A percentile compares a stretch with the other conserved stretches of the same genome.
Evolutionary conservation across 1,284 basidiomycete species (phyloP).

Genomic region (Pisolithus thermaeus): DNA sequence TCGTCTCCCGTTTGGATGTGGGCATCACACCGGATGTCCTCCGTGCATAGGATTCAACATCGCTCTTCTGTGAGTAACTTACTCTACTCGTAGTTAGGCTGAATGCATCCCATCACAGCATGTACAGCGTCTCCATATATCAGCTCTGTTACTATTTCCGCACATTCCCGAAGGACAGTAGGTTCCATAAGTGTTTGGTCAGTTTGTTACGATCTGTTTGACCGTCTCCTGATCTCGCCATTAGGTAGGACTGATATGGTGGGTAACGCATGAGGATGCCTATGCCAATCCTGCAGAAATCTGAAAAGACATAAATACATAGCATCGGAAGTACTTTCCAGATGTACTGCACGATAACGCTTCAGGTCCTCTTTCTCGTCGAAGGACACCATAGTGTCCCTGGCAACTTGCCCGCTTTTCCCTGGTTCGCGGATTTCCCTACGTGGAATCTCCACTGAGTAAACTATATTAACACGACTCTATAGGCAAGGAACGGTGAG

Average conservation of each 20-base stretch:
- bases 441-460: background rate
- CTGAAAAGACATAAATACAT: background rate
- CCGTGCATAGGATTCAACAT: too few relatives aligned
- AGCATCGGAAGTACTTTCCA: slow-evolving; percentile 2
- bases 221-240: background rate
- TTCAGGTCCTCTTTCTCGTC: background rate
- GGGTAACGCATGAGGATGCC: background rate
- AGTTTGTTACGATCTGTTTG: background rate
- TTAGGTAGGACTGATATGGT: slow-evolving; percentile 1
- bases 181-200: slow-evolving; percentile 2
- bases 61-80: background rate
- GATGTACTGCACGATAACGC: slow-evolving; percentile 1
- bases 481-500: slow-evolving; percentile 1
- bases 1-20: too few relatives aligned
- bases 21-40: too few relatives aligned
- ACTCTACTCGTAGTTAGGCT: background rate
- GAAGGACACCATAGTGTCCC: background rate
- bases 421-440: background rate
- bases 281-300: background rate
- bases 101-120: background rate
- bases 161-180: background rate
- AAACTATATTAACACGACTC: background rate
- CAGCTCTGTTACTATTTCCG: slow-evolving; percentile 1
- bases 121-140: slow-evolving; percentile 4
- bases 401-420: background rate